Evolutionary conservation across 345 rosid species (phyloP), one percentile per base, ranked within the genome.

Genomic region (Citrus sinensis): DNA sequence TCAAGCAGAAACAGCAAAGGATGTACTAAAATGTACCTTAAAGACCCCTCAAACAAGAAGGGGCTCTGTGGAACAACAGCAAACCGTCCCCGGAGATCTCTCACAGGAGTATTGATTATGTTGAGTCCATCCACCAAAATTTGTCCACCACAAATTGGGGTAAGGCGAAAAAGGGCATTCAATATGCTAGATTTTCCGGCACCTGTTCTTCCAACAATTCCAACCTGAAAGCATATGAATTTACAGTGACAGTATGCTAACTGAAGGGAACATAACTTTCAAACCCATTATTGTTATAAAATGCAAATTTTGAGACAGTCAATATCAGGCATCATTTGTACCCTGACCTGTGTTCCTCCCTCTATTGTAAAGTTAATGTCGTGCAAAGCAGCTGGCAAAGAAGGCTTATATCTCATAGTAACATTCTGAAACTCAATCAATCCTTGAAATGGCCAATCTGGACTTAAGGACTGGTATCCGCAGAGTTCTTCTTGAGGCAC

Each of bases 31-130:
- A 25, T 16, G 64, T 63, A 93, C 98, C 98, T 91, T 76, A 92
- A 75, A 73, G 97, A 91, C 75, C 96, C 99, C 85, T 93, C 91
- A 76, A 93, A 95, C 35, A 95, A 77, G 85, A 92, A 95, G 42
- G 99, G 97, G 80, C 88, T 93, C 73, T 95, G 99, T 71, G 98
- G 99, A 67, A 95, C 99, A 87, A 93, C 89, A 75, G 93, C 86
- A 20, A 95, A 82, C 79, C 79, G 85, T 78, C 90, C 83, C 70
- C 98, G 94, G 22, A 95, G 94, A 82, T 95, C 93, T 91, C 94
- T 86, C 75, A 91, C 82, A 7, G 93, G 91, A 84, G 88, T 76
- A 80, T 88, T 84, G 70, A 63, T 77, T 85, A 95, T 91, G 82
- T 90, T 81, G 37, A 89, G 71, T 56, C 92, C 91, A 86, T 93